Percentiles rank a stretch among this genome's conserved stretches.
These are phyloP conservation scores for Nadsonia starkeyi-henricii DNA, from an alignment of 1,139 yeast species.

Conservation along the genomic window DNA sequence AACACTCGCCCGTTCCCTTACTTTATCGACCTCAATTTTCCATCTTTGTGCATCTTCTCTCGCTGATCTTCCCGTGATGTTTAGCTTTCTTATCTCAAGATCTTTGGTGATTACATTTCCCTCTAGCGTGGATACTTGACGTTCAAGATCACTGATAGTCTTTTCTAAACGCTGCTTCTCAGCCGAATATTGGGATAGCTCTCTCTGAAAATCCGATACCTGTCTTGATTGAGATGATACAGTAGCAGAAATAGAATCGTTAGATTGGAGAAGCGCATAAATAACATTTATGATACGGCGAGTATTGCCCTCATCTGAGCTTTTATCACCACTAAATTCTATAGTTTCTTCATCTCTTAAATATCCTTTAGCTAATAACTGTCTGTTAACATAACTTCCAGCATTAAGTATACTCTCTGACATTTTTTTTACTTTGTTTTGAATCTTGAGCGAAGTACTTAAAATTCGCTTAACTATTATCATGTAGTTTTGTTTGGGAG, in stretches of 20 bases:
- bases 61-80: neutral
- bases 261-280: neutral
- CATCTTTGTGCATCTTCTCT: neutral
- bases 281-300: neutral
- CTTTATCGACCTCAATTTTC: neutral
- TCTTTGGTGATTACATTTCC: neutral
- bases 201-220: neutral
- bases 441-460: no score
- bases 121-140: neutral
- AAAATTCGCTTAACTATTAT: no score
- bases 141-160: neutral
- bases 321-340: neutral
- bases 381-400: neutral
- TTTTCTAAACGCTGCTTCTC: neutral
- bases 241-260: neutral
- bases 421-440: neutral
- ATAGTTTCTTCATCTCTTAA: neutral
- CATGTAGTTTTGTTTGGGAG: no score
- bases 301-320: neutral
- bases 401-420: neutral
- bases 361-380: neutral
- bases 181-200: neutral
- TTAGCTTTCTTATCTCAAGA: neutral
- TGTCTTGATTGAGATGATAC: neutral
- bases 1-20: neutral